Evolutionary conservation across 2,329 filamentous ascomycete species (phyloP).

Genomic region (Aspergillus sp.): DNA sequence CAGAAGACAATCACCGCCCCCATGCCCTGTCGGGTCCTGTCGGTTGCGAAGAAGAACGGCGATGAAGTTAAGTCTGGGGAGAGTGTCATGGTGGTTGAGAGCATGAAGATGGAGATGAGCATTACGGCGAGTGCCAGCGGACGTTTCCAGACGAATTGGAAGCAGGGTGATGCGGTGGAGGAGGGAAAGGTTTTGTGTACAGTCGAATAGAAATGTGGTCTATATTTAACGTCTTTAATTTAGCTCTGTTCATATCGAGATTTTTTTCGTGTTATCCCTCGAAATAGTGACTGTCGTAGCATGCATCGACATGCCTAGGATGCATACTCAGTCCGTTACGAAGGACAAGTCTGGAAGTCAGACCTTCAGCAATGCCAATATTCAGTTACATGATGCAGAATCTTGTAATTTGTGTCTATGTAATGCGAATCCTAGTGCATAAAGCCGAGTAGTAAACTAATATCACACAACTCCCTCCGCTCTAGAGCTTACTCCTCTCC

Average conservation of each 20-base stretch:
- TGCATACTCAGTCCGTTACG: no score
- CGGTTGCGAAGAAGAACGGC: conserved; percentile 29
- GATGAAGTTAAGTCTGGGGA: conserved; percentile 32
- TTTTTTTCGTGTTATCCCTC: no score
- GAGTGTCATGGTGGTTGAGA: conserved; percentile 38
- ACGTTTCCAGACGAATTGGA: conserved; percentile 26
- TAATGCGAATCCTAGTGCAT: neutral
- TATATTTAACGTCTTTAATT: no score
- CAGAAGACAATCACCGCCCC: conserved; percentile 24
- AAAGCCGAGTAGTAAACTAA: neutral
- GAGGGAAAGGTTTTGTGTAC: conserved; percentile 31
- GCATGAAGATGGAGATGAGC: conserved; percentile 46
- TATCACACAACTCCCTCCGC: neutral
- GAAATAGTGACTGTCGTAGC: no score
- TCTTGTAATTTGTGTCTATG: neutral
- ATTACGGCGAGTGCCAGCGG: conserved; percentile 27
- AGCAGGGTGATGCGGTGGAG: conserved; percentile 32
- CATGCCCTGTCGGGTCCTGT: conserved; percentile 39
- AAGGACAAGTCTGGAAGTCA: no score
- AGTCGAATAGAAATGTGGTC: neutral
- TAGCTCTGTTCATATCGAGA: no score
- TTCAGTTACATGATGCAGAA: neutral
- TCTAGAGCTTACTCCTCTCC: neutral
- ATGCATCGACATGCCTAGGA: no score
- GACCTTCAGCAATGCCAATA: no score